phyloP scores from a whole-genome alignment of 2,329 filamentous ascomycete genomes.

The Monilinia aucupariae region DNA sequence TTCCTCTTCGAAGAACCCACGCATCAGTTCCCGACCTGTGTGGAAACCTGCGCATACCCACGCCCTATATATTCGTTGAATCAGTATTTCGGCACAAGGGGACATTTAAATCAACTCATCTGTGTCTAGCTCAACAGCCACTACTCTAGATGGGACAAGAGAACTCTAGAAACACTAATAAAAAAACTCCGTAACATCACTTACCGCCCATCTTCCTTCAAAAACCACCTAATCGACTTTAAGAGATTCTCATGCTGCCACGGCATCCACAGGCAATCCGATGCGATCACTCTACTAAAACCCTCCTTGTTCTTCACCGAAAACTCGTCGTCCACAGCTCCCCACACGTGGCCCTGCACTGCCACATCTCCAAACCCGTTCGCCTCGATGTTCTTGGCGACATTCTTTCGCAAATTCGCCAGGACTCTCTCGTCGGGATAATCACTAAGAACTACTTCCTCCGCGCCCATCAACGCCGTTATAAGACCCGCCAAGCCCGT shows the following conservation, averaged over 20 bases:
- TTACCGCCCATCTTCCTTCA: constrained; percentile 41
- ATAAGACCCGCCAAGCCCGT: constrained; percentile 51
- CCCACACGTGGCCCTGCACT: constrained; percentile 62
- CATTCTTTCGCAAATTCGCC: constrained; percentile 52
- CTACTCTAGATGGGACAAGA: background rate
- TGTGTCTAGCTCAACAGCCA: background rate
- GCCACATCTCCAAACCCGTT: constrained; percentile 36
- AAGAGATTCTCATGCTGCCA: constrained; percentile 64
- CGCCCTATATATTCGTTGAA: constrained; percentile 34
- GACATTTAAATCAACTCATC: background rate
- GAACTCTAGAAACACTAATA: background rate
- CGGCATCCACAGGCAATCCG: constrained; percentile 73
- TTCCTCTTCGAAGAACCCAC: constrained; percentile 54
- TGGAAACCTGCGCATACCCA: constrained; percentile 69
- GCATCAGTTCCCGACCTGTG: constrained; percentile 60
- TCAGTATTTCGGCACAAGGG: constrained; percentile 2
- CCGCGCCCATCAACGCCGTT: constrained; percentile 44
- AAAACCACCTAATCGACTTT: constrained; percentile 57
- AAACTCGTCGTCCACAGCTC: constrained; percentile 39
- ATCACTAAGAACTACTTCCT: constrained; percentile 56
- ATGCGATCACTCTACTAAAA: constrained; percentile 61
- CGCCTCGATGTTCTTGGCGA: constrained; percentile 42
- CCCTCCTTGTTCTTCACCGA: constrained; percentile 32
- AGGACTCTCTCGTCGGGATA: constrained; percentile 60
- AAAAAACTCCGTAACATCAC: background rate